Evolutionary conservation across 1,139 yeast genomes (phyloP), one percentile per base, ranked within the genome.

Genomic region (Chernovozyma sophiae-reginae): DNA sequence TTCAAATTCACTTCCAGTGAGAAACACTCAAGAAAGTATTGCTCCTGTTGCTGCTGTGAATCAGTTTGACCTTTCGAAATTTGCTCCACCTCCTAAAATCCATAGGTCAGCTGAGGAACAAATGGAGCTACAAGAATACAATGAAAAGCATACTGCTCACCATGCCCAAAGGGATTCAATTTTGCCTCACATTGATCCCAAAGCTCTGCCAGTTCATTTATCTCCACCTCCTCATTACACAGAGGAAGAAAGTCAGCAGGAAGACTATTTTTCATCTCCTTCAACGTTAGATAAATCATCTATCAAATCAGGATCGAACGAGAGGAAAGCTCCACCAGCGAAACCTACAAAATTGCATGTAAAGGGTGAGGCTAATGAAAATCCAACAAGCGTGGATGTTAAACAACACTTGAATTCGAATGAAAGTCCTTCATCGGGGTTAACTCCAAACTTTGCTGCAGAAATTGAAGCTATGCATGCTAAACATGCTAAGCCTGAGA

Each of bases 311-410:
- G n/a, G n/a, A n/a, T n/a, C n/a, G n/a, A n/a, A n/a, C n/a, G n/a
- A n/a, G n/a, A n/a, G n/a, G n/a, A 30, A 27, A 26, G 36, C 17
- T 22, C 27, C 24, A 29, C 44, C 45, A n/a, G 45, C 47, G 26
- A 43, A 41, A 32, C 48, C 38, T 7, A 10, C 23, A 10, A 20
- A 20, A 20, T 20, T 20, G 23, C 8, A 7, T 6, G 6, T 20
- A 10, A 20, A 20, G 10, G 23, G 10, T 20, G 23, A 20, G 10
- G 8, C 6, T 20, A 20, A 20, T 10, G 10, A 20, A 20, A 10
- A 20, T 20, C 6, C 23, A 20, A 20, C 23, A 6, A 20, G 23
- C 10, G 8, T 7, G 6, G 10, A 10, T 7, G 6, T 20, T 6
- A 20, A 20, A 10, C 23, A 20, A 20, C n/a, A n/a, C n/a, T n/a